Percentiles rank a stretch among this genome's conserved stretches.
Conservation (phyloP, 441 rosid genomes). For the Metrosideros polymorpha region DNA sequence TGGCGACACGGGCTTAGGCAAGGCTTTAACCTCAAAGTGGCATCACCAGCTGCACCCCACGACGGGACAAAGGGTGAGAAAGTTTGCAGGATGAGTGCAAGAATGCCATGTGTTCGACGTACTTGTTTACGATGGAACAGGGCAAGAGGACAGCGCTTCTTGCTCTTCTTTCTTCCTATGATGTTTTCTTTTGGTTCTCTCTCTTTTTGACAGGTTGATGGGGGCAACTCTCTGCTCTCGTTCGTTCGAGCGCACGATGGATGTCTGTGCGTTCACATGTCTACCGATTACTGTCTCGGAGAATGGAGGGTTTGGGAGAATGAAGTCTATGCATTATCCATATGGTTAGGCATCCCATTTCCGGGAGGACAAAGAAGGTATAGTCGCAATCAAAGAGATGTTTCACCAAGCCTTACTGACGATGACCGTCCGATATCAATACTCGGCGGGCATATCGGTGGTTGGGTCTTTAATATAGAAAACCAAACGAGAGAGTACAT, state of each 20-base stretch:
- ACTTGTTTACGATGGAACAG: background rate
- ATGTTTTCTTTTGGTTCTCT: background rate
- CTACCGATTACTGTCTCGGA: background rate
- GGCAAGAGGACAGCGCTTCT: background rate
- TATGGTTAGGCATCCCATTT: background rate
- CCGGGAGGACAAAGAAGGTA: background rate
- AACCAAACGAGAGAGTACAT: background rate
- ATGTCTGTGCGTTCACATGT: background rate
- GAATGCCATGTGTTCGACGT: background rate
- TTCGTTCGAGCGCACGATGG: background rate
- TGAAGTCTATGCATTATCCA: background rate
- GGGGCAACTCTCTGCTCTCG: background rate
- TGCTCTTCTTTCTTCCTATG: background rate
- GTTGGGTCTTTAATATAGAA: background rate
- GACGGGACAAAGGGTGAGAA: background rate
- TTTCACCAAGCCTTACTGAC: background rate
- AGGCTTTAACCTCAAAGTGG: background rate
- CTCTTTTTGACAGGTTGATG: background rate
- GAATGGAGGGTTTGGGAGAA: background rate
- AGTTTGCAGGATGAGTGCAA: background rate
- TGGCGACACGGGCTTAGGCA: background rate
- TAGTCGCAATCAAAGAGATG: background rate
- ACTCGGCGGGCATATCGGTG: fast-evolving
- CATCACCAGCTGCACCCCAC: background rate
- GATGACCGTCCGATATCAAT: background rate